These are phyloP conservation scores for Microbotryum intermedium DNA, from an alignment of 1,284 basidiomycete genomes.

Conservation along the genomic window DNA sequence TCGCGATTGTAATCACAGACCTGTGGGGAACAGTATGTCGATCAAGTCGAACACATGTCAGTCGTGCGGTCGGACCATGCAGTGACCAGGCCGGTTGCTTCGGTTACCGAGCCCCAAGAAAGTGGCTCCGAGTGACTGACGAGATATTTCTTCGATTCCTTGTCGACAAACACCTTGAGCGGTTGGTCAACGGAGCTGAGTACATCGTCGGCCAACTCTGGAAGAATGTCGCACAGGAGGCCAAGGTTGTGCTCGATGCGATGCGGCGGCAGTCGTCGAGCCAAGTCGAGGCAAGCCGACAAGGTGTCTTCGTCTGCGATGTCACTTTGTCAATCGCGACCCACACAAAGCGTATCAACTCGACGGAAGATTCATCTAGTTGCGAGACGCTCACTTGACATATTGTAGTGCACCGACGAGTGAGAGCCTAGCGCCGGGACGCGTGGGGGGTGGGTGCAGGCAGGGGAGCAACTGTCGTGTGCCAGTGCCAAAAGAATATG, in stretches of 20 bases:
- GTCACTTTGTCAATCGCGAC: neutral
- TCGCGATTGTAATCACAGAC: constrained; percentile 83
- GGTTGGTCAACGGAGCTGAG: constrained; percentile 93
- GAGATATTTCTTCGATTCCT: constrained; percentile 73
- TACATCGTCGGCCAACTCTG: constrained; percentile 85
- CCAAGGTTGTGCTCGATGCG: constrained; percentile 80
- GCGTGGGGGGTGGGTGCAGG: too few species aligned
- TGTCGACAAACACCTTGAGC: constrained; percentile 70
- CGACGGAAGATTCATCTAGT: too few species aligned
- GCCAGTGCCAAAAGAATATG: too few species aligned
- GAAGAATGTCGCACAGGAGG: constrained; percentile 53
- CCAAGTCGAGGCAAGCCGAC: constrained; percentile 78
- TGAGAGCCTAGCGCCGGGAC: too few species aligned
- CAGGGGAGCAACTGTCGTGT: too few species aligned
- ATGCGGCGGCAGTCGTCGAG: constrained; percentile 90
- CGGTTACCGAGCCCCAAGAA: neutral
- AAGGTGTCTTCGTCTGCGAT: constrained; percentile 13
- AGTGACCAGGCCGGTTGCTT: neutral
- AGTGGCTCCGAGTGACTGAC: constrained; percentile 49
- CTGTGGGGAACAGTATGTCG: neutral
- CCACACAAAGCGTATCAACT: too few species aligned
- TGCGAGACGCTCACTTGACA: too few species aligned
- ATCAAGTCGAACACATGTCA: neutral
- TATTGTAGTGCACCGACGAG: too few species aligned
- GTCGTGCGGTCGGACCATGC: neutral